phyloP scores from a whole-genome alignment of 495 filamentous ascomycete genomes.

The Clavariopsis aquatica region DNA sequence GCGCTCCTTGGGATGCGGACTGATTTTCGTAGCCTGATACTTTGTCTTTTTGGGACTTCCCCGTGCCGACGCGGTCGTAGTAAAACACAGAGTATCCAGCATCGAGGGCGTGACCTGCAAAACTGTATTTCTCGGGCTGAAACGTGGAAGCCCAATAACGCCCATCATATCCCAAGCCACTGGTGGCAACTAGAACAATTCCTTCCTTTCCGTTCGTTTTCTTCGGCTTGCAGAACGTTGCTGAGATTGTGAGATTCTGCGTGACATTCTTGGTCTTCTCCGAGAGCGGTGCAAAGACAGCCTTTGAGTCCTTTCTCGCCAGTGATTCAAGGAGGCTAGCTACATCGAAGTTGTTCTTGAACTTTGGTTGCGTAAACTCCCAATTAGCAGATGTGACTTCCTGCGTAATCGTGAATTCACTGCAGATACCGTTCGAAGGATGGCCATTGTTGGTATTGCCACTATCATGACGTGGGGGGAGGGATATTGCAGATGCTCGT shows the following conservation, averaged over 20 bases:
- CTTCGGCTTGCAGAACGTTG: constrained; percentile 29
- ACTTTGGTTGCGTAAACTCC: constrained; percentile 6
- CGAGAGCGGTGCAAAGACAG: constrained; percentile 13
- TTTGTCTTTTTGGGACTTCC: constrained; percentile 26
- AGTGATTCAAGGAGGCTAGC: constrained; percentile 14
- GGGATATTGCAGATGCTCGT: not conserved
- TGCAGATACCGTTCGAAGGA: constrained; percentile 31
- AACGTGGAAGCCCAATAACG: constrained; percentile 32
- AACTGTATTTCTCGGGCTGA: constrained; percentile 32
- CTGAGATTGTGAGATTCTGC: constrained; percentile 18
- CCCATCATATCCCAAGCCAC: constrained; percentile 36
- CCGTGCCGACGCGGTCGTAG: constrained; percentile 37
- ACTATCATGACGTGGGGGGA: not conserved
- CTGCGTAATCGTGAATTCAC: constrained; percentile 21
- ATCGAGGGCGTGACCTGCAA: constrained; percentile 28
- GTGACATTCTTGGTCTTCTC: constrained; percentile 17
- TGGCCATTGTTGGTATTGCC: constrained; percentile 1
- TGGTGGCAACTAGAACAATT: constrained; percentile 31
- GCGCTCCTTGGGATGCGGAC: constrained; percentile 11
- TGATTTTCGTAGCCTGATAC: constrained; percentile 33
- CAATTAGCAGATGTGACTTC: constrained; percentile 12
- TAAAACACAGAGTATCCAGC: constrained; percentile 38
- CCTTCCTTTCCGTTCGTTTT: constrained; percentile 27
- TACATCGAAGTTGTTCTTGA: constrained; percentile 34
- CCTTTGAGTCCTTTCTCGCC: constrained; percentile 1